phyloP scores from a whole-genome alignment of 768 basidiomycete genomes.

The Boletus subcaerulescens region DNA sequence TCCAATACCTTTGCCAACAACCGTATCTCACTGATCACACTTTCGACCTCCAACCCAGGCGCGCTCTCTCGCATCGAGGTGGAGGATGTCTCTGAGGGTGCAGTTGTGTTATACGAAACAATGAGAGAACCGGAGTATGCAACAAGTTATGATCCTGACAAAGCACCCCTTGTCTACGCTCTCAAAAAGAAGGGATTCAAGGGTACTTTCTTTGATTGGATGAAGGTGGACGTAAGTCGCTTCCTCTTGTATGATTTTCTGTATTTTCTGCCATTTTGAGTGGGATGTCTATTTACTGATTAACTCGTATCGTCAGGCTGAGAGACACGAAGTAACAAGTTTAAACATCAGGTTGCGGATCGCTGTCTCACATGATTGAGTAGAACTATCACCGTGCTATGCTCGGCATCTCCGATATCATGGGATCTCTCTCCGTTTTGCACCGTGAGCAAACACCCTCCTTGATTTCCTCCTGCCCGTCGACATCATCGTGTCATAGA shows the following conservation, averaged over 20 bases:
- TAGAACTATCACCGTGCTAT: slow-evolving; percentile 26
- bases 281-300: not conserved
- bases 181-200: slow-evolving; percentile 13
- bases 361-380: not conserved
- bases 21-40: slow-evolving; percentile 31
- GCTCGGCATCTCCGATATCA: slow-evolving; percentile 16
- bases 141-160: slow-evolving; percentile 19
- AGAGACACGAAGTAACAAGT: slow-evolving; percentile 13
- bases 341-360: not conserved
- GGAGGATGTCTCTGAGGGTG: slow-evolving; percentile 13
- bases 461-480: not conserved
- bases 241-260: not conserved
- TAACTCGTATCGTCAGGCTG: slow-evolving; percentile 3
- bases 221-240: slow-evolving; percentile 19
- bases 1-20: slow-evolving; percentile 32
- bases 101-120: slow-evolving; percentile 21
- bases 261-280: not conserved
- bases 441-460: slow-evolving; percentile 13
- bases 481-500: slow-evolving; percentile 8
- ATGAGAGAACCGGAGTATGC: slow-evolving; percentile 26
- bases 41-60: slow-evolving; percentile 9
- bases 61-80: slow-evolving; percentile 6
- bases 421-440: slow-evolving; percentile 24
- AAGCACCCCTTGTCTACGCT: slow-evolving; percentile 22
- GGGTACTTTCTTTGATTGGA: slow-evolving; percentile 22